phyloP scores from a whole-genome alignment of 2,329 filamentous ascomycete genomes.

The Rasamsonia emersonii region DNA sequence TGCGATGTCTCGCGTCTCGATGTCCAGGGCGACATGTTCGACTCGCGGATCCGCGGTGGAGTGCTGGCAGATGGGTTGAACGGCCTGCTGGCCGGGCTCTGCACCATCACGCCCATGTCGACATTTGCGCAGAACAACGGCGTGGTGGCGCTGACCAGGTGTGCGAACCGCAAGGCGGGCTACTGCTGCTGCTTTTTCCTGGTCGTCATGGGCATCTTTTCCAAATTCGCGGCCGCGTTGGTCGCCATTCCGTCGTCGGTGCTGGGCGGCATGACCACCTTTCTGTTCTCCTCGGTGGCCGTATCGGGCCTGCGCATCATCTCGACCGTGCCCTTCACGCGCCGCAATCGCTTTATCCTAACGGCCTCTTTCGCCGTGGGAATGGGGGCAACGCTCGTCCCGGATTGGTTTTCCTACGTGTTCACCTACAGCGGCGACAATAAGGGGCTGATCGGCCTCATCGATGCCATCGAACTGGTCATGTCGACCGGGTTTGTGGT shows the following conservation, averaged over 20 bases:
- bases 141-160: conserved; percentile 59
- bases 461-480: conserved; percentile 50
- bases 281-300: conserved; percentile 58
- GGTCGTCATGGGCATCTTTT: conserved; percentile 60
- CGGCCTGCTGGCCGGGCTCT: conserved; percentile 53
- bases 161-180: conserved; percentile 59
- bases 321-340: conserved; percentile 52
- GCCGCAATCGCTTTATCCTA: conserved; percentile 58
- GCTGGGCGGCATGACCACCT: conserved; percentile 48
- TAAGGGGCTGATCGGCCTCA: conserved; percentile 55
- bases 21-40: conserved; percentile 56
- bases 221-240: conserved; percentile 61
- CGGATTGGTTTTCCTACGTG: conserved; percentile 40
- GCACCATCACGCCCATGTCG: conserved; percentile 60
- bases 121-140: conserved; percentile 63
- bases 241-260: conserved; percentile 53
- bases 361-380: conserved; percentile 54
- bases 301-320: conserved; percentile 60
- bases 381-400: conserved; percentile 44
- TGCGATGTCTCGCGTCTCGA: conserved; percentile 57
- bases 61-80: conserved; percentile 60
- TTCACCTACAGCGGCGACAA: conserved; percentile 46
- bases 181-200: conserved; percentile 60
- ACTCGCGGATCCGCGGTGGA: conserved; percentile 61
- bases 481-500: conserved; percentile 58